These are phyloP conservation scores for Sinapis alba DNA, from an alignment of 441 rosid species.

Conservation along the genomic window DNA sequence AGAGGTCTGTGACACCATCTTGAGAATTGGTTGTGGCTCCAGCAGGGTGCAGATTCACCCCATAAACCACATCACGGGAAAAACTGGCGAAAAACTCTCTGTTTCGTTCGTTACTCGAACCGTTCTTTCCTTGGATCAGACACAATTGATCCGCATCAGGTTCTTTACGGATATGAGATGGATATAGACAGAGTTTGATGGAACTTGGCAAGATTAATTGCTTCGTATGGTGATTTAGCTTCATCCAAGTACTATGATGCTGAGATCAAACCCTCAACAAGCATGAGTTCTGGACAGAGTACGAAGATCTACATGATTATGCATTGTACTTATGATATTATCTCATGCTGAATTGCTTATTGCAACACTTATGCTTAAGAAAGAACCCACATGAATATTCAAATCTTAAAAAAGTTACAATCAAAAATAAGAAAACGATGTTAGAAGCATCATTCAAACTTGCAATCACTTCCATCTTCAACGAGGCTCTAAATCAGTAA, in stretches of 20 bases:
- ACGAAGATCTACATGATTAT: conserved; percentile 25
- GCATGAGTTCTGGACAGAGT: not conserved
- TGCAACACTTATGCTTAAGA: conserved; percentile 19
- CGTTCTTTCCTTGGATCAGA: conserved; percentile 3
- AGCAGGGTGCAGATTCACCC: too few species aligned
- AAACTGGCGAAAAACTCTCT: not conserved
- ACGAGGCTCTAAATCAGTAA: conserved; percentile 20
- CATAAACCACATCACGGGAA: too few species aligned
- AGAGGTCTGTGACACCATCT: too few species aligned
- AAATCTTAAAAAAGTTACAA: not conserved
- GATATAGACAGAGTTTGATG: conserved; percentile 1
- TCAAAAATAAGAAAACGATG: not conserved
- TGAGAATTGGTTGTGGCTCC: too few species aligned
- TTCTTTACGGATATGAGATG: conserved; percentile 10
- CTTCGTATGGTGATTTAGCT: conserved; percentile 3
- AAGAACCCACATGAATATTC: not conserved
- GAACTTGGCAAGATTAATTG: conserved; percentile 16
- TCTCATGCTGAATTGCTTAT: not conserved
- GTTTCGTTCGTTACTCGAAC: conserved; percentile 7
- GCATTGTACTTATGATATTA: conserved; percentile 19
- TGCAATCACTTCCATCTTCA: not conserved
- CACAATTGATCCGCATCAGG: not conserved
- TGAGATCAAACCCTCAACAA: not conserved
- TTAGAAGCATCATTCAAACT: not conserved
- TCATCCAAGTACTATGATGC: conserved; percentile 24